phyloP scores from a whole-genome alignment of 148 eudicot species.

The Fagopyrum tataricum region DNA sequence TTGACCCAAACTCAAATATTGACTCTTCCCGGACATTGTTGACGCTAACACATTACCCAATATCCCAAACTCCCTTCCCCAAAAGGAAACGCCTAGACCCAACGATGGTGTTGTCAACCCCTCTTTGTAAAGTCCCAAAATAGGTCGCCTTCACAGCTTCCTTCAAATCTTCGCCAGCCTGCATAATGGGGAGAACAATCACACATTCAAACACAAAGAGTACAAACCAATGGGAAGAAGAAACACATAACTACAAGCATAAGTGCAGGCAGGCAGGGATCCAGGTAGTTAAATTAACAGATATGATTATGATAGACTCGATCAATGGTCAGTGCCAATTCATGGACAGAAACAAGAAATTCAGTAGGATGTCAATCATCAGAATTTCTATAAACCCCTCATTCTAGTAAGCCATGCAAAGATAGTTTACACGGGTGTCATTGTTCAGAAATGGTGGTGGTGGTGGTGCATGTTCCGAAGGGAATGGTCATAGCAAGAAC shows the following conservation, averaged over 20 bases:
- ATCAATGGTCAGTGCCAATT: neutral
- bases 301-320: neutral
- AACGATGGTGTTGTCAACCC: neutral
- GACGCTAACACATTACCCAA: neutral
- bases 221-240: neutral
- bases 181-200: neutral
- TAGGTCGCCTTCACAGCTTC: neutral
- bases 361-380: neutral
- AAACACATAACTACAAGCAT: neutral
- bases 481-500: neutral
- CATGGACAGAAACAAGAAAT: neutral
- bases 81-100: neutral
- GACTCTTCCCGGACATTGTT: neutral
- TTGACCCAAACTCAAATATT: neutral
- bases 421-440: neutral
- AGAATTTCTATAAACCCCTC: neutral
- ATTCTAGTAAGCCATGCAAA: neutral
- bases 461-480: too few relatives aligned
- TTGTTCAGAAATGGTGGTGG: neutral
- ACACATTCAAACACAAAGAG: neutral
- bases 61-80: neutral
- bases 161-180: slow-evolving; percentile 2
- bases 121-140: slow-evolving; percentile 5
- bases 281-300: too few relatives aligned
- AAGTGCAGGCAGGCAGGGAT: too few relatives aligned